phyloP scores from a whole-genome alignment of 73 alveolate genomes.

The Tetrahymena elliotti region DNA sequence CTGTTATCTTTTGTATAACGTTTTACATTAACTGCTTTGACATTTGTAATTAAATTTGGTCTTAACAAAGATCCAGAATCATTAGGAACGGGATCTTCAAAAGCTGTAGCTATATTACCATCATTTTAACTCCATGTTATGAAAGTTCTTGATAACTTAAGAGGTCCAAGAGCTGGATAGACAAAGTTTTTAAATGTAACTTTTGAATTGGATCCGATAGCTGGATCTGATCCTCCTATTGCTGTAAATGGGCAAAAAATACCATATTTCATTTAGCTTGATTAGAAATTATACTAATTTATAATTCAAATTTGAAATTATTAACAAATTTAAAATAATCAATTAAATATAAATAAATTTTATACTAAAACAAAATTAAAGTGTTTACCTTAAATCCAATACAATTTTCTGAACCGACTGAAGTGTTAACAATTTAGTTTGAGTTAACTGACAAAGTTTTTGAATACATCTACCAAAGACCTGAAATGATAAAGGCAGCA shows the following conservation, averaged over 20 bases:
- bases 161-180: not conserved
- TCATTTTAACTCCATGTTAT: not conserved
- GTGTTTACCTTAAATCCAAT: not conserved
- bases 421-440: not conserved
- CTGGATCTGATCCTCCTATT: not conserved
- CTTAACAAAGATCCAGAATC: not conserved
- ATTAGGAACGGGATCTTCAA: not conserved
- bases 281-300: not conserved
- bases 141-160: not conserved
- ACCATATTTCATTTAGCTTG: not conserved
- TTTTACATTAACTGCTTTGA: not conserved
- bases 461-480: not conserved
- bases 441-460: not conserved
- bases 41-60: not conserved
- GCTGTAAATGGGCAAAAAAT: not conserved
- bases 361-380: not conserved
- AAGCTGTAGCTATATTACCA: not conserved
- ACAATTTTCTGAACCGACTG: not conserved
- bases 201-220: not conserved
- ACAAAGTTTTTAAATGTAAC: not conserved
- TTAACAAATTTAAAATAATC: not conserved
- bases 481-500: not conserved
- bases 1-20: not conserved
- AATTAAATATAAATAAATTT: no score
- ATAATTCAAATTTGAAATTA: not conserved